Evolutionary conservation across 176 grass and related monocot species (phyloP), one percentile per base, ranked within the genome.

Genomic region (Aegilops longissima): DNA sequence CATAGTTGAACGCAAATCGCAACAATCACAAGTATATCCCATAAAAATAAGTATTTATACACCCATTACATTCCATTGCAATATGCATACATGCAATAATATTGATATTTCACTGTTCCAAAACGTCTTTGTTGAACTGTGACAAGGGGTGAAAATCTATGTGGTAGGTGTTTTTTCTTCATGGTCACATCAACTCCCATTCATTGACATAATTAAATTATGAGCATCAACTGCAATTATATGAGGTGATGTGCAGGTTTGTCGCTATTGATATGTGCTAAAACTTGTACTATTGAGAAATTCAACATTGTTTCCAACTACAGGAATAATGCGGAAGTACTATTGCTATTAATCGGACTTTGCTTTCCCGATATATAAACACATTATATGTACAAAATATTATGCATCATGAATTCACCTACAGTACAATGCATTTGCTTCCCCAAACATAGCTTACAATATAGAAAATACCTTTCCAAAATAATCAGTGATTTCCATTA

Each of bases 241-340:
- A 76, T 40, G 11, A 30, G 21, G 81, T 33, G 76, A 47, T 61
- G 88, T 84, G 73, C 85, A 84, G 81, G 85, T 81, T 87, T 76
- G 85, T 80, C 70, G 85, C 52, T 84, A 51, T 80, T 44, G 62
- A 64, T 36, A 38, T 65, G 66, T 9, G 76, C 73, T 69, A 31
- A 66, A 67, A 6, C 68, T 30, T 81, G 89, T 91, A 84, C 81
- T 18, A 5, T 16, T 58, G 21, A 64, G 34, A 83, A 87, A 90
- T 87, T 84, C 47, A 87, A 47, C 65, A 74, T 83, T 58, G 40
- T 39, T 87, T 42, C 80, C 80, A 87, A 73, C 58, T 83, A 39
- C 59, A 36, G 74, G 74, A 23, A 87, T 21, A 59, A 70, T 35
- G 13, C 18, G 25, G 25, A 56, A 39, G 27, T 61, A 67, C 83